These are phyloP conservation scores for Schwanniomyces vanrijiae DNA, from an alignment of 805 yeast species.

Conservation along the genomic window DNA sequence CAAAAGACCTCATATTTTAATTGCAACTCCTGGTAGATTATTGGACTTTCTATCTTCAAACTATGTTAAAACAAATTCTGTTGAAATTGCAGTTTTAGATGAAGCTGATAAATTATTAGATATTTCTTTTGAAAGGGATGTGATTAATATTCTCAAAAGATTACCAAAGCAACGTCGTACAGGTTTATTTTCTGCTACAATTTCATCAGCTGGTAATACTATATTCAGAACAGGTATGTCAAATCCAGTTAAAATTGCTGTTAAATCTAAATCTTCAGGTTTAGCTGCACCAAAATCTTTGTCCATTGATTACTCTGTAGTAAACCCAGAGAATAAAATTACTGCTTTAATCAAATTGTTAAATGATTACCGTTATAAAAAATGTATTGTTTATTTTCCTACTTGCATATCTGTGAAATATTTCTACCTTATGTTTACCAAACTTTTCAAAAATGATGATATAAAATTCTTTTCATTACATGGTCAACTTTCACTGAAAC, in stretches of 20 bases:
- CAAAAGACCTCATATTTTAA: slow-evolving; percentile 66
- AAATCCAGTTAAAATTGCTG: slow-evolving; percentile 87
- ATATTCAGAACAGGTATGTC: slow-evolving; percentile 88
- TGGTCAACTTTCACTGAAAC: slow-evolving; percentile 82
- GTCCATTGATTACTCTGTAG: slow-evolving; percentile 57
- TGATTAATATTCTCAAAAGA: slow-evolving; percentile 60
- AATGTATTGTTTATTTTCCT: slow-evolving; percentile 89
- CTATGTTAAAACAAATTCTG: slow-evolving; percentile 56
- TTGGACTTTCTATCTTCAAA: slow-evolving; percentile 67
- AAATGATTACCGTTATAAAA: slow-evolving; percentile 57
- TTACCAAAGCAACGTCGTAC: slow-evolving; percentile 92
- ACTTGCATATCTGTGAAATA: slow-evolving; percentile 84
- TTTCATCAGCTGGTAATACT: slow-evolving; percentile 74
- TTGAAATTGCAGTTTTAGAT: slow-evolving; percentile 79
- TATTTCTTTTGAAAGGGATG: slow-evolving; percentile 67
- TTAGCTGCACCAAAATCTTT: slow-evolving; percentile 62
- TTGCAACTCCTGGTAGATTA: slow-evolving; percentile 92
- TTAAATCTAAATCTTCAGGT: slow-evolving; percentile 46
- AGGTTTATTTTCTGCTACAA: slow-evolving; percentile 92
- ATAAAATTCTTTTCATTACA: slow-evolving; percentile 71
- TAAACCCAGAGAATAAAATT: slow-evolving; percentile 62
- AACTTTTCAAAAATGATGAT: slow-evolving; percentile 31
- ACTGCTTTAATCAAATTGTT: slow-evolving; percentile 56
- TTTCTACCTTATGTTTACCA: slow-evolving; percentile 59
- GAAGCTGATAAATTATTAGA: slow-evolving; percentile 93